phyloP scores from a whole-genome alignment of 305 asterid genomes.

The Rubia peregrina region DNA sequence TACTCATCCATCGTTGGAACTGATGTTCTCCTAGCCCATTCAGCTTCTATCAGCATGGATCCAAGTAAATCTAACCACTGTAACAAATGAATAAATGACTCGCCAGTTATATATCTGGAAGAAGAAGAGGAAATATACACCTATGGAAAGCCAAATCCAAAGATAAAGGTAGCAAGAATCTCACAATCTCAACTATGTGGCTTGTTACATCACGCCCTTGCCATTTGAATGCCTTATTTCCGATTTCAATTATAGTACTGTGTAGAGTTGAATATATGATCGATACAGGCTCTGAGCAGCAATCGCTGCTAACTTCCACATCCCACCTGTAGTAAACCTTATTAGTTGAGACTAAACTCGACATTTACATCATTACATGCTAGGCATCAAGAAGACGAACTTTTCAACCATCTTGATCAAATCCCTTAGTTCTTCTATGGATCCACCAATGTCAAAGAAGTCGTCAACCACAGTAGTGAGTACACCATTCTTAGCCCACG shows the following conservation, averaged over 20 bases:
- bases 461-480: slow-evolving; percentile 86
- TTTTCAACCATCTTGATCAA: slow-evolving; percentile 54
- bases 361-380: slow-evolving; percentile 10
- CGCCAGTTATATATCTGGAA: background rate
- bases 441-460: slow-evolving; percentile 84
- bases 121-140: background rate
- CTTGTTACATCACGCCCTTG: slow-evolving; percentile 52
- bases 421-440: slow-evolving; percentile 58
- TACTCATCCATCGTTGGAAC: slow-evolving; percentile 62
- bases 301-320: slow-evolving; percentile 39
- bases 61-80: slow-evolving; percentile 76
- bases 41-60: slow-evolving; percentile 74
- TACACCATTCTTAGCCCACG: slow-evolving; percentile 83
- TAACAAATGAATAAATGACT: slow-evolving; percentile 13
- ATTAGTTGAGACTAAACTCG: slow-evolving; percentile 4
- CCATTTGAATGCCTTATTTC: slow-evolving; percentile 38
- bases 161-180: slow-evolving; percentile 24
- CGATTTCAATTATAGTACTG: slow-evolving; percentile 51
- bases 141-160: background rate
- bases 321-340: slow-evolving; percentile 61
- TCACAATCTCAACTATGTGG: slow-evolving; percentile 64
- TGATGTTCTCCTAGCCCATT: slow-evolving; percentile 43
- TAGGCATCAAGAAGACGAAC: slow-evolving; percentile 25
- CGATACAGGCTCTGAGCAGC: slow-evolving; percentile 54
- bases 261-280: slow-evolving; percentile 66